Conservation (phyloP, 2,329 filamentous ascomycete genomes). For the Aspergillus brunneoviolaceus region DNA sequence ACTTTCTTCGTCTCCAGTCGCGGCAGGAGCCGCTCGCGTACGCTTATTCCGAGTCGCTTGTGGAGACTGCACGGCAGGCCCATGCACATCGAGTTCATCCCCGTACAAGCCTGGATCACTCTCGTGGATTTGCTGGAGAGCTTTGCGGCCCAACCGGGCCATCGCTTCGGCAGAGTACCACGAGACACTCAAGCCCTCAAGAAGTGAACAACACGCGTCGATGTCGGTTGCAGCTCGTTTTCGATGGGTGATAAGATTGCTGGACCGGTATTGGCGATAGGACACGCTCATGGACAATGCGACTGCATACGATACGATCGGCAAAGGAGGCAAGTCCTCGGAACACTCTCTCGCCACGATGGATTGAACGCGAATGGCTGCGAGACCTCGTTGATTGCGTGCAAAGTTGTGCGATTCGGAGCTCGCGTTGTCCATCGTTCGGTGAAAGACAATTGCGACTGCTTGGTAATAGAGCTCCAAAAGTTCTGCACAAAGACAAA, state of each 20-base stretch:
- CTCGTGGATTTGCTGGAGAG: conserved; percentile 33
- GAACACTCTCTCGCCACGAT: conserved; percentile 51
- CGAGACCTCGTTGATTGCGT: conserved; percentile 55
- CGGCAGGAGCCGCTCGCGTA: not conserved
- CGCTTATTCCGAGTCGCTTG: not conserved
- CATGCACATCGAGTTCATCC: conserved; percentile 10
- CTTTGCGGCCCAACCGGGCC: conserved; percentile 41
- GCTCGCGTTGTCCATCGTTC: conserved; percentile 35
- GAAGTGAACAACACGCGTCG: conserved; percentile 36
- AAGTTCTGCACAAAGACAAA: conserved; percentile 36
- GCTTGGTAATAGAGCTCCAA: conserved; percentile 59
- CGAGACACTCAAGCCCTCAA: conserved; percentile 35
- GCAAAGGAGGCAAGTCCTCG: conserved; percentile 51
- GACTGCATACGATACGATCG: conserved; percentile 57
- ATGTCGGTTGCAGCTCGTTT: conserved; percentile 37
- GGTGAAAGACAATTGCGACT: conserved; percentile 58
- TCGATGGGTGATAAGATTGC: conserved; percentile 45
- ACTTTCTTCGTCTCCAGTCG: not conserved
- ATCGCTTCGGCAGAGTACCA: conserved; percentile 46
- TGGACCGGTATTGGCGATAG: conserved; percentile 57
- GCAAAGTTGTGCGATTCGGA: conserved; percentile 51
- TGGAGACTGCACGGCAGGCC: not conserved
- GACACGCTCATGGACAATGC: conserved; percentile 56
- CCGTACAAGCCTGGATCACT: conserved; percentile 14
- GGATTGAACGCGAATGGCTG: conserved; percentile 56